Evolutionary conservation across 139 green algal genomes (phyloP), one percentile per base, ranked within the genome.

Genomic region (Desmodesmus armatus): DNA sequence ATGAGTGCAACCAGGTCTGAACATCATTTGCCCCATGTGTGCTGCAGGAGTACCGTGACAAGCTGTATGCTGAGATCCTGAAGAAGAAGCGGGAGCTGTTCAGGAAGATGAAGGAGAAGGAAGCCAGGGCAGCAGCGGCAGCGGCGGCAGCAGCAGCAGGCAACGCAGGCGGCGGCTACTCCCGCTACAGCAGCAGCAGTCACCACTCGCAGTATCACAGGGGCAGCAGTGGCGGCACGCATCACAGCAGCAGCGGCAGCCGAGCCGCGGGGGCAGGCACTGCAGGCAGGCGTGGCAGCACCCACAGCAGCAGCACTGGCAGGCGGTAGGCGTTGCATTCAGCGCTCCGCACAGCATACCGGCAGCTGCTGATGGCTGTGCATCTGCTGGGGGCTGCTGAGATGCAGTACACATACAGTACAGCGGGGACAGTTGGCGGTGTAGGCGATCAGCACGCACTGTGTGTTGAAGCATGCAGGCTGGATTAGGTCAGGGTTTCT

Each of bases 1-100:
- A n/a, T n/a, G n/a, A n/a, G n/a, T n/a, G n/a, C n/a, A n/a, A n/a
- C n/a, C n/a, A n/a, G n/a, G n/a, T n/a, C n/a, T n/a, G n/a, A n/a
- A n/a, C n/a, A n/a, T n/a, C n/a, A n/a, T n/a, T n/a, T n/a, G n/a
- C 7, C n/a, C n/a, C 27, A 5, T 39, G n/a, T 29, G 19, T 6
- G 13, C 53, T 69, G n/a, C 60, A 69, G 43, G 72, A 79, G 72
- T 79, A 79, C 72, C 37, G 72, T n/a, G 72, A 79, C 44, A 79
- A 79, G 74, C 51, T 82, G n/a, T 67, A 82, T 51, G 70, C 49
- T 51, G 51, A 82, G 51, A 67, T 82, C 11, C 74, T 82, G 21
- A 82, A 82, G 74, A 49, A 51, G 33, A 67, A 70, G 74, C 58
- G 49, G 29, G 74, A 82, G 51, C 49, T 82, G 33, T 67, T 44